These are phyloP conservation scores for Saccharomycopsis malanga DNA, from an alignment of 805 yeast genomes.

Conservation along the genomic window DNA sequence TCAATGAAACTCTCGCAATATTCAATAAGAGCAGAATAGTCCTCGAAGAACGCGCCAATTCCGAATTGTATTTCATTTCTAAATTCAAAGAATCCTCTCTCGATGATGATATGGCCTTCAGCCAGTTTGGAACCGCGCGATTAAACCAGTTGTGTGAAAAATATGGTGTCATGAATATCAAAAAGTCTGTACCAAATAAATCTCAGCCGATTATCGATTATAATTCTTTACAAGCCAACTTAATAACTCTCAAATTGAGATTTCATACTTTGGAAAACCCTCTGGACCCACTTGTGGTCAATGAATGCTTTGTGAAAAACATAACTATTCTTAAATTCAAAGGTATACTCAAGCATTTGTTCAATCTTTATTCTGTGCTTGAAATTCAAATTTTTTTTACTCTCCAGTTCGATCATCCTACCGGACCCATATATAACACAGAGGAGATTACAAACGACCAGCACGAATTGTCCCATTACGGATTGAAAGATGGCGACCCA, in stretches of 20 bases:
- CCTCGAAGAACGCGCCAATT: constrained; percentile 45
- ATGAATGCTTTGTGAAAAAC: constrained; percentile 2
- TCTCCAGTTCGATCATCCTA: constrained; percentile 1
- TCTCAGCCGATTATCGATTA: no score
- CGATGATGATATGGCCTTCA: background rate
- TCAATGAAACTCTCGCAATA: constrained; percentile 27
- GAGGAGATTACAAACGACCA: constrained; percentile 5
- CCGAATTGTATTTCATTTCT: constrained; percentile 61
- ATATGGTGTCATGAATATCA: constrained; percentile 20
- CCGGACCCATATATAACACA: background rate
- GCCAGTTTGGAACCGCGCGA: no score
- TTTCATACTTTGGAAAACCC: no score
- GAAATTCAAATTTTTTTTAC: constrained; percentile 9
- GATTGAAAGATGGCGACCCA: constrained; percentile 6
- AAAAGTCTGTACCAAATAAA: constrained; percentile 3
- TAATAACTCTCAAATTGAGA: no score
- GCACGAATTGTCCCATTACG: constrained; percentile 5
- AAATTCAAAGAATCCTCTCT: constrained; percentile 31
- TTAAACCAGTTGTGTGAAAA: no score
- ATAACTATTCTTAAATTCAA: constrained; percentile 9
- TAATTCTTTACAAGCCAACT: no score
- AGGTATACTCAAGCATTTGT: constrained; percentile 9
- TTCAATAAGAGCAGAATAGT: constrained; percentile 55
- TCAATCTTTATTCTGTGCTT: constrained; percentile 3
- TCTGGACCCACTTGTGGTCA: no score